A percentile compares a stretch with the other conserved stretches of the same genome.
Evolutionary conservation across 495 filamentous ascomycete genomes (phyloP).

Genomic region (Penicillium atrosanguineum): DNA sequence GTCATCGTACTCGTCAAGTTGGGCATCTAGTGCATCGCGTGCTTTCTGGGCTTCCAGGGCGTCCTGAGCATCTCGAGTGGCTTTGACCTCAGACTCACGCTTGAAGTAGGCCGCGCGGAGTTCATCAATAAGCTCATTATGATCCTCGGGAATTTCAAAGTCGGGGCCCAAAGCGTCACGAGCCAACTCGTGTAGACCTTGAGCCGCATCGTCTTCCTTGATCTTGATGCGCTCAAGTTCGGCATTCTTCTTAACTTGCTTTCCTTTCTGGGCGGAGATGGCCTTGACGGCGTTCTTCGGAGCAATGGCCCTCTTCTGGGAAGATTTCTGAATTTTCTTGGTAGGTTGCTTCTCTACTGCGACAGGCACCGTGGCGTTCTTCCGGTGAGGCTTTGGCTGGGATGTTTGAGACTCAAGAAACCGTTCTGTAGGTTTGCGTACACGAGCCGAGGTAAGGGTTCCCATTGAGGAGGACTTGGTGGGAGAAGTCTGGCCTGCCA

Average conservation of each 20-base stretch:
- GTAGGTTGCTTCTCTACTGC: constrained; percentile 6
- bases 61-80: not conserved
- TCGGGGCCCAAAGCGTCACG: constrained; percentile 21
- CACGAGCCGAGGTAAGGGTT: constrained; percentile 31
- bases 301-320: not conserved
- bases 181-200: constrained; percentile 27
- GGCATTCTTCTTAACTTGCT: not conserved
- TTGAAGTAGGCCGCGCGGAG: not conserved
- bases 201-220: constrained; percentile 15
- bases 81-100: not conserved
- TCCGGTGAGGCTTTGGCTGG: constrained; percentile 20
- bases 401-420: constrained; percentile 40
- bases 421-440: constrained; percentile 39
- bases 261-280: not conserved
- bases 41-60: constrained; percentile 2
- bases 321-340: not conserved
- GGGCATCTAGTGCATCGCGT: too few relatives aligned
- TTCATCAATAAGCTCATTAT: constrained; percentile 19
- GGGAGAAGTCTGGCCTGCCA: constrained; percentile 25
- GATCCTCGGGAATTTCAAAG: constrained; percentile 18
- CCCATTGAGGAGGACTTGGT: constrained; percentile 29
- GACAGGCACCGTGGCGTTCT: constrained; percentile 4
- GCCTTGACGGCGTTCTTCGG: not conserved
- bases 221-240: constrained; percentile 4
- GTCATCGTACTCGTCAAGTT: too few relatives aligned